phyloP scores from a whole-genome alignment of 2,329 filamentous ascomycete genomes.

The Epichloe sibirici region DNA sequence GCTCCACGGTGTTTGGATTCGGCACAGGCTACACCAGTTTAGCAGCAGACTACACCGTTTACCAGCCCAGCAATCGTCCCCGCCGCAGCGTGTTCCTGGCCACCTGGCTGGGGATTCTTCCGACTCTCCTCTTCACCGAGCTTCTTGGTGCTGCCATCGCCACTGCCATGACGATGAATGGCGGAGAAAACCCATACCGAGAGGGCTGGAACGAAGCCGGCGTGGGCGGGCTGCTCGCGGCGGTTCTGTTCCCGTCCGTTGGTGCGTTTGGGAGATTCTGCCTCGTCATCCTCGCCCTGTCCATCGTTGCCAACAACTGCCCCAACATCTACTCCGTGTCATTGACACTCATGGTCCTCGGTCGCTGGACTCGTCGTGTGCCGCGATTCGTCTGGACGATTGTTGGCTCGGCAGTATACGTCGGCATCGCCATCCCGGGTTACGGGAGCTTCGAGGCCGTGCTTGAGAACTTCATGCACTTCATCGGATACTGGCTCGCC shows the following conservation, averaged over 20 bases:
- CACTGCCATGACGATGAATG: slow-evolving; percentile 43
- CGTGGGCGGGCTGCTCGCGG: slow-evolving; percentile 55
- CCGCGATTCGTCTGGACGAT: slow-evolving; percentile 58
- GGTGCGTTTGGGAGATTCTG: slow-evolving; percentile 64
- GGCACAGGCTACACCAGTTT: slow-evolving; percentile 40
- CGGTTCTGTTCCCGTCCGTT: slow-evolving; percentile 45
- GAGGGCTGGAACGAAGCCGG: slow-evolving; percentile 15
- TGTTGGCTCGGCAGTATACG: slow-evolving; percentile 48
- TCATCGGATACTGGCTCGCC: slow-evolving; percentile 62
- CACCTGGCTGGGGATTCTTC: slow-evolving; percentile 54
- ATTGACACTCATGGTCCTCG: slow-evolving; percentile 49
- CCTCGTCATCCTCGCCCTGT: slow-evolving; percentile 51
- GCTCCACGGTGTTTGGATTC: slow-evolving; percentile 59
- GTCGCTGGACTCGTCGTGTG: slow-evolving; percentile 46
- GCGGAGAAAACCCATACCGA: neutral
- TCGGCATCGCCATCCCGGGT: slow-evolving; percentile 58
- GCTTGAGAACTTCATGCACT: slow-evolving; percentile 58
- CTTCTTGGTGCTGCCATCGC: slow-evolving; percentile 41
- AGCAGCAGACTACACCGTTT: slow-evolving; percentile 65
- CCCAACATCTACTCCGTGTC: slow-evolving; percentile 62
- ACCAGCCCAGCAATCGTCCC: slow-evolving; percentile 49
- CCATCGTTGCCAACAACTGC: slow-evolving; percentile 59
- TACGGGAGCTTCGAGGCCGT: slow-evolving; percentile 52
- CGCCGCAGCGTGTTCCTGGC: slow-evolving; percentile 50
- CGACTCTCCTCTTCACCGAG: slow-evolving; percentile 60